These are phyloP conservation scores for Cutaneotrichosporon cutaneum DNA, from an alignment of 1,284 basidiomycete species.

Conservation along the genomic window DNA sequence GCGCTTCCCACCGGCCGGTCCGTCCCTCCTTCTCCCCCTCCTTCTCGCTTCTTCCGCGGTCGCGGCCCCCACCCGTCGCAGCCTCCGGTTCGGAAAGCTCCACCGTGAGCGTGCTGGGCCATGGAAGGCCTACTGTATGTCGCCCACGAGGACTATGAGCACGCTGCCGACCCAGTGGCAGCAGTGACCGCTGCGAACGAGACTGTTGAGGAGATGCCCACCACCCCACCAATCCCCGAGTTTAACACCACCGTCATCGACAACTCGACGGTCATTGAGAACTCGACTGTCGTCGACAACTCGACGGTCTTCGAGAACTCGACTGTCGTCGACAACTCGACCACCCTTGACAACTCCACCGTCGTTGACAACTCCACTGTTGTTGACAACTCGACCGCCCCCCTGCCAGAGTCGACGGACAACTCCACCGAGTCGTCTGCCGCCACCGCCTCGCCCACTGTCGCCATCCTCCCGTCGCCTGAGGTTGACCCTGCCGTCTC, in stretches of 20 bases:
- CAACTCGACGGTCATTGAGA: neutral
- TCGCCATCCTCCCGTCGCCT: slow-evolving; percentile 10
- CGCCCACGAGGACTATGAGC: slow-evolving; percentile 11
- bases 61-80: slow-evolving; percentile 33
- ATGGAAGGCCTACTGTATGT: slow-evolving; percentile 30
- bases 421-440: neutral
- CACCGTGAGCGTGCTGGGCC: slow-evolving; percentile 10
- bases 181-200: neutral
- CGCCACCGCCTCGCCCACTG: neutral
- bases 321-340: neutral
- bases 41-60: slow-evolving; percentile 35
- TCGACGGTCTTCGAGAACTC: slow-evolving; percentile 5
- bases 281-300: slow-evolving; percentile 1
- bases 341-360: neutral
- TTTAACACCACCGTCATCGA: slow-evolving; percentile 2
- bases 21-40: slow-evolving; percentile 36
- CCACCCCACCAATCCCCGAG: slow-evolving; percentile 5
- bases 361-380: neutral
- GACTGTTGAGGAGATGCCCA: slow-evolving; percentile 7
- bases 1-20: slow-evolving; percentile 25
- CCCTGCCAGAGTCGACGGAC: neutral
- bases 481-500: slow-evolving; percentile 13
- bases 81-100: slow-evolving; percentile 21
- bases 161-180: neutral
- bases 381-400: neutral